Conservation (phyloP, 495 filamentous ascomycete species). For the Hypomontagnella monticulosa region DNA sequence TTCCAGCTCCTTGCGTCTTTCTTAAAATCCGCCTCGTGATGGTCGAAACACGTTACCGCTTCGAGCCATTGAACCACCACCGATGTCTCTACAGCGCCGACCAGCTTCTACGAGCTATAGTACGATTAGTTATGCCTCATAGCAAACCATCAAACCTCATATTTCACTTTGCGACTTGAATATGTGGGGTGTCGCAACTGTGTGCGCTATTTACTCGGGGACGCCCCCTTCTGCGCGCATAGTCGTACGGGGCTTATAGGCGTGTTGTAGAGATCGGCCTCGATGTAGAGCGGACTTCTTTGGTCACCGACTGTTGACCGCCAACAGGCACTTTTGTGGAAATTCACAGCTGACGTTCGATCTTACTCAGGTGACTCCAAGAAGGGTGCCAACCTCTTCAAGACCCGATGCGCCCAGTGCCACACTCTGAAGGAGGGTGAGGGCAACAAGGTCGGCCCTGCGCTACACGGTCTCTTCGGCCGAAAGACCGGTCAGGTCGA, state of each 20-base stretch:
- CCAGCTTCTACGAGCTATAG: conserved; percentile 22
- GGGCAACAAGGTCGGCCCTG: conserved; percentile 97
- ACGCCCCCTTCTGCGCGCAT: background rate
- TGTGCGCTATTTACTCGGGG: conserved; percentile 53
- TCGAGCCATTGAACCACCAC: conserved; percentile 44
- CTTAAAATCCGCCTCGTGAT: conserved; percentile 22
- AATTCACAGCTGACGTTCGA: conserved; percentile 47
- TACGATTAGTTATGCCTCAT: conserved; percentile 24
- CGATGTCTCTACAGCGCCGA: conserved; percentile 23
- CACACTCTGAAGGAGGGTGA: conserved; percentile 89
- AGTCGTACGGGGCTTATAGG: conserved; percentile 1
- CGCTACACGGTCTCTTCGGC: conserved; percentile 96
- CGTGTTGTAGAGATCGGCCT: background rate
- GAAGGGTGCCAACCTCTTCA: conserved; percentile 99
- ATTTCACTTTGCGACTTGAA: conserved; percentile 9
- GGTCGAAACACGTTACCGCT: conserved; percentile 22
- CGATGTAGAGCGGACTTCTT: background rate
- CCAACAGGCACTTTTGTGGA: background rate
- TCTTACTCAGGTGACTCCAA: conserved; percentile 78
- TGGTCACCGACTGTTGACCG: background rate
- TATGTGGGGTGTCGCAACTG: conserved; percentile 2
- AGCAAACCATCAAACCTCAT: background rate
- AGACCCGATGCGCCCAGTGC: conserved; percentile 98
- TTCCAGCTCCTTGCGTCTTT: conserved; percentile 31
- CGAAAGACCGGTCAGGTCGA: conserved; percentile 91